These are phyloP conservation scores for Clohesyomyces aquaticus DNA, from an alignment of 495 filamentous ascomycete genomes.

Conservation along the genomic window DNA sequence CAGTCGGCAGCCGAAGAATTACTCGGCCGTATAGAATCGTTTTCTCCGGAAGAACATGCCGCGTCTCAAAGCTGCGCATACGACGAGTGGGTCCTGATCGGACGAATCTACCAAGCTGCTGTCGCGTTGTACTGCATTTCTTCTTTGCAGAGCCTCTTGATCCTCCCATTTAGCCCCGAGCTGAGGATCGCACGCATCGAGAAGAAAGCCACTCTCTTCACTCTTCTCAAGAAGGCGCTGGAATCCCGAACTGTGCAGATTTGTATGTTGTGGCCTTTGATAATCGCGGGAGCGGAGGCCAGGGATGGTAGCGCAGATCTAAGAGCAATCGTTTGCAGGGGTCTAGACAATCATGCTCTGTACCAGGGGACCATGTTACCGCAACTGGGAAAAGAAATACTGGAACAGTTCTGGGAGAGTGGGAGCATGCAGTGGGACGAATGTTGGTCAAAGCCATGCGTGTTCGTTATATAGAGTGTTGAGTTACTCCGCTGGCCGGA, in stretches of 20 bases:
- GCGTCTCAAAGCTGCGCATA: background rate
- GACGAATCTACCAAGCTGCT: background rate
- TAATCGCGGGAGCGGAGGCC: background rate
- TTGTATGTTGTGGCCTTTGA: background rate
- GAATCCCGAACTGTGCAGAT: background rate
- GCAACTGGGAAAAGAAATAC: too few relatives aligned
- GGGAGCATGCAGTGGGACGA: too few relatives aligned
- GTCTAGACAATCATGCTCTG: too few relatives aligned
- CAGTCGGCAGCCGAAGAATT: slow-evolving; percentile 7
- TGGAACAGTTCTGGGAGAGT: too few relatives aligned
- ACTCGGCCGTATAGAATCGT: background rate
- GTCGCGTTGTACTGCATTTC: background rate
- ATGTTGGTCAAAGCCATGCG: too few relatives aligned
- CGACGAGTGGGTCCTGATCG: background rate
- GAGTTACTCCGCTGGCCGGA: too few relatives aligned
- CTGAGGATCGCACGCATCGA: background rate
- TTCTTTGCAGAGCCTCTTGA: background rate
- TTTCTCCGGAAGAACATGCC: background rate
- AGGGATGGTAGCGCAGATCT: background rate
- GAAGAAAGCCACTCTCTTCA: background rate
- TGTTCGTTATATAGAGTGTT: too few relatives aligned
- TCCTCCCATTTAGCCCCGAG: background rate
- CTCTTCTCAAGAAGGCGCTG: background rate
- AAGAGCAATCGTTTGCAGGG: too few relatives aligned
- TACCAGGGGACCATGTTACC: too few relatives aligned